A percentile compares a stretch with the other conserved stretches of the same genome.
Conservation (phyloP, 805 yeast genomes). For the Danielia oregonensis region DNA sequence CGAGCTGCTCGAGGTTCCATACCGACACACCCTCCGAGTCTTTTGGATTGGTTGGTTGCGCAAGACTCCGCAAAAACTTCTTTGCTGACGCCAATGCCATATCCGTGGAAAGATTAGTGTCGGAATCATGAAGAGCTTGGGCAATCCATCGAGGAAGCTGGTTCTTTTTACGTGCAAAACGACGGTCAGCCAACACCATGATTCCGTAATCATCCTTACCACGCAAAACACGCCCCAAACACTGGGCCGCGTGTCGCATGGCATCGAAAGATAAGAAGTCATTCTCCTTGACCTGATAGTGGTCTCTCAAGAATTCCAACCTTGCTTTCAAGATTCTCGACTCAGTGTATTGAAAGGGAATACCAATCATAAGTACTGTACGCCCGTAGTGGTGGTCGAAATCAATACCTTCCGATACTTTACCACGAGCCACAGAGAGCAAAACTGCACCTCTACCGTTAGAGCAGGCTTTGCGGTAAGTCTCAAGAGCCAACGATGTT, state of each 20-base stretch:
- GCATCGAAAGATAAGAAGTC: constrained; percentile 97
- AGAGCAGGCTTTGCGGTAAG: constrained; percentile 92
- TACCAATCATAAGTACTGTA: constrained; percentile 97
- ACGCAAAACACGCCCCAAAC: constrained; percentile 93
- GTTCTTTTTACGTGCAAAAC: constrained; percentile 79
- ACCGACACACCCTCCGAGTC: constrained; percentile 95
- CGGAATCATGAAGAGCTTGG: constrained; percentile 89
- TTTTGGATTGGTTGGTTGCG: constrained; percentile 85
- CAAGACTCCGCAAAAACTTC: constrained; percentile 86
- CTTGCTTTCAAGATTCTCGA: constrained; percentile 94
- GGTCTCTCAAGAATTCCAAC: constrained; percentile 87
- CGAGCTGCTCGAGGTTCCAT: constrained; percentile 75
- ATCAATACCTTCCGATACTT: constrained; percentile 98
- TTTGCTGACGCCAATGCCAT: constrained; percentile 96
- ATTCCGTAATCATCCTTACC: constrained; percentile 99
- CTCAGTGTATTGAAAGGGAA: constrained; percentile 98
- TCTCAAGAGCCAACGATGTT: constrained; percentile 91
- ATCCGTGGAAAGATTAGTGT: constrained; percentile 87
- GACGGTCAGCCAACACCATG: constrained; percentile 94
- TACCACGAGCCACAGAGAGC: constrained; percentile 97
- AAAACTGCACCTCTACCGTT: constrained; percentile 97
- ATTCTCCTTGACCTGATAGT: constrained; percentile 86
- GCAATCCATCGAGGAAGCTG: constrained; percentile 98
- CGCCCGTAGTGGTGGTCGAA: constrained; percentile 98
- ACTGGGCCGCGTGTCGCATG: constrained; percentile 99